Conservation (phyloP, 768 basidiomycete genomes). For the Imleria badia region DNA sequence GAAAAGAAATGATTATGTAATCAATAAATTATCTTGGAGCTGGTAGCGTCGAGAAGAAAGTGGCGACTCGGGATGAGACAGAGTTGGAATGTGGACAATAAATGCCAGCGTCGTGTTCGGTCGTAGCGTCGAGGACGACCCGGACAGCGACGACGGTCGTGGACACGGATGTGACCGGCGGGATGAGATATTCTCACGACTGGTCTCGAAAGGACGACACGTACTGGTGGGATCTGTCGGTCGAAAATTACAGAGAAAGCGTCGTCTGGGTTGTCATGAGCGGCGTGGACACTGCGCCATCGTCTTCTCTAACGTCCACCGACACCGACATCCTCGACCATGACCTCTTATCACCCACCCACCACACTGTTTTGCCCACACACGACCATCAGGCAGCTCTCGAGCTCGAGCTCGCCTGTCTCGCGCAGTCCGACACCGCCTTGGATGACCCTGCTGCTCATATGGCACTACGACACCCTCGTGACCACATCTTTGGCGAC, state of each 20-base stretch:
- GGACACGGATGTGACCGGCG: slow-evolving; percentile 14
- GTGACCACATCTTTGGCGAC: slow-evolving; percentile 34
- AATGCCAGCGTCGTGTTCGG: too few species aligned
- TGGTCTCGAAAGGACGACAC: slow-evolving; percentile 22
- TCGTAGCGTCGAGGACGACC: not conserved
- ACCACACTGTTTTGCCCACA: slow-evolving; percentile 26
- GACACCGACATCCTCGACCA: slow-evolving; percentile 34
- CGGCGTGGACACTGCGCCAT: slow-evolving; percentile 39
- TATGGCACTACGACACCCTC: slow-evolving; percentile 30
- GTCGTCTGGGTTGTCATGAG: slow-evolving; percentile 38
- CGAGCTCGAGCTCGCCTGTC: slow-evolving; percentile 29
- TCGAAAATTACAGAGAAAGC: slow-evolving; percentile 20
- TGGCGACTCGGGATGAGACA: too few species aligned
- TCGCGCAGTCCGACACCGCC: slow-evolving; percentile 26
- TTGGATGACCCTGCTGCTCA: slow-evolving; percentile 27
- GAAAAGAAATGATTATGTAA: slow-evolving; percentile 24
- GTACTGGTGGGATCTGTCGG: slow-evolving; percentile 20
- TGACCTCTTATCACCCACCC: slow-evolving; percentile 33
- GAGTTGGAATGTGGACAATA: too few species aligned
- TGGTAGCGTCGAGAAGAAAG: too few species aligned
- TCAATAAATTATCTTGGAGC: not conserved
- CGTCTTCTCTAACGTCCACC: slow-evolving; percentile 30
- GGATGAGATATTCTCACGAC: slow-evolving; percentile 20
- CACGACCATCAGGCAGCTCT: slow-evolving; percentile 34
- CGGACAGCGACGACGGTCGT: not conserved